phyloP scores from a whole-genome alignment of 768 basidiomycete genomes.

The Phanerochaete sordida region DNA sequence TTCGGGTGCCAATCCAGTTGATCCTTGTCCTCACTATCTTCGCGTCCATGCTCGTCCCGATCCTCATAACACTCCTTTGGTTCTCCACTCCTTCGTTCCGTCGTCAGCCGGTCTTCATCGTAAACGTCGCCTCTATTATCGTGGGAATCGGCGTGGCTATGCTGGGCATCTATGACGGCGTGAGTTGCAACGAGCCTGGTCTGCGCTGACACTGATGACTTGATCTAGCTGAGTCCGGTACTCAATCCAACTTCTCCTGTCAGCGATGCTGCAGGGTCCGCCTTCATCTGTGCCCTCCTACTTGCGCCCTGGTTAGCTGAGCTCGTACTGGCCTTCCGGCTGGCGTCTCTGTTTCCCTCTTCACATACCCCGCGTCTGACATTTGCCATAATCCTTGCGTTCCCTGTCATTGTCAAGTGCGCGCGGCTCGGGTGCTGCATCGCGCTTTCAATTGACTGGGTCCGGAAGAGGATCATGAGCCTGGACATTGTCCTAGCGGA shows the following conservation, averaged over 20 bases:
- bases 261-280: background rate
- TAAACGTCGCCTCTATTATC: background rate
- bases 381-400: background rate
- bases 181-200: no score
- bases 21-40: background rate
- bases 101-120: background rate
- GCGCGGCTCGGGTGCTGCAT: background rate
- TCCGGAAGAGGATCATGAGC: background rate
- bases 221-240: background rate
- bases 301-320: background rate
- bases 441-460: background rate
- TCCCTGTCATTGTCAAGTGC: background rate
- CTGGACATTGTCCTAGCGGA: no score
- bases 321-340: background rate
- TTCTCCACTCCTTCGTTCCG: background rate
- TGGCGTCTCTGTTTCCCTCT: background rate
- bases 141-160: background rate
- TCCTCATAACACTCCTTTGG: background rate
- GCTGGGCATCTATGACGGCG: background rate
- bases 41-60: background rate
- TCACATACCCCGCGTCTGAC: background rate
- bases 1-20: no score
- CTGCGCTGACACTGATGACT: no score
- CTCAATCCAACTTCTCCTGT: background rate
- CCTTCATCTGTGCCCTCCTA: background rate